Evolutionary conservation across 129 eudicot species (phyloP), one percentile per base, ranked within the genome.

Genomic region (sunflower (Helianthus annuus)): DNA sequence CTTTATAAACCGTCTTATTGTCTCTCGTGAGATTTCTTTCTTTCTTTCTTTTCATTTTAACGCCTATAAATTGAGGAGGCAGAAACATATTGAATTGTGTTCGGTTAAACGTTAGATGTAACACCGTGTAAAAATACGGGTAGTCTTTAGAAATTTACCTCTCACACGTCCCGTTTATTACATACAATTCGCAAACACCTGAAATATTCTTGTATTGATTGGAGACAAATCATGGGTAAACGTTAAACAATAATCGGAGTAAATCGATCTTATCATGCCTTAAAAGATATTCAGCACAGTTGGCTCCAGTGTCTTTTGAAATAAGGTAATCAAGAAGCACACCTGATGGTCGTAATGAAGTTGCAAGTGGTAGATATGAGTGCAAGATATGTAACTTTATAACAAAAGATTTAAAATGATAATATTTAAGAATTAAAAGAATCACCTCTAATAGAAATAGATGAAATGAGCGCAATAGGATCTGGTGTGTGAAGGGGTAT

Each of bases 311-410:
- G 70, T 88, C 96, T 75, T 90, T 94, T 72, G 98, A 90, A 78
- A 94, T 94, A 42, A 94, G 98, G 82, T 90, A 94, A 80, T 94
- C 98, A 24, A 94, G 96, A 79, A 94, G 93, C n/a, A n/a, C 48
- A 94, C 89, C 8, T 7, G 88, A 80, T 94, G 96, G 84, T 94
- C 97, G 81, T 90, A 94, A 68, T 69, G 82, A 52, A 94, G 76
- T 97, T 93, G 95, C 61, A 76, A 71, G 48, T 6, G 76, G 61
- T 16, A 59, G 13, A 55, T 12, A 73, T 38, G 16, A 57, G 54
- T 27, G 48, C 52, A 75, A 17, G 72, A 10, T 16, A n/a, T 48
- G 15, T 64, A 19, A 13, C 68, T 34, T 57, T 10, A 49, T 38
- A 27, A 48, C 46, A 12, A 1, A 42, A 60, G 27, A 27, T 51